phyloP scores from a whole-genome alignment of 1,284 basidiomycete genomes.

The Stygiomarasmius scandens region DNA sequence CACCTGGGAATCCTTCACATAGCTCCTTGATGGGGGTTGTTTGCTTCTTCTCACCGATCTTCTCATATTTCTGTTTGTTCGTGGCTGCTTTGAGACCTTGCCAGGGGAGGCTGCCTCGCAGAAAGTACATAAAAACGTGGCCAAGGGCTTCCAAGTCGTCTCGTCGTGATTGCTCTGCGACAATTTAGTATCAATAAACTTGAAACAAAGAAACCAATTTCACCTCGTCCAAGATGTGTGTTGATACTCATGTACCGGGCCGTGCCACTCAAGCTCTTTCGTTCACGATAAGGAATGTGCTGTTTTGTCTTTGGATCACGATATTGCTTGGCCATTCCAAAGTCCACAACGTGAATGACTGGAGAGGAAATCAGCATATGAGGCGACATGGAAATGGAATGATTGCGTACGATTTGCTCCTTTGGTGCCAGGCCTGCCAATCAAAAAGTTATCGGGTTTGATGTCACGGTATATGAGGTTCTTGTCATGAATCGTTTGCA shows the following conservation, averaged over 20 bases:
- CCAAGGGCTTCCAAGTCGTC: slow-evolving; percentile 95
- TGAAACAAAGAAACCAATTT: slow-evolving; percentile 28
- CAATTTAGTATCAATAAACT: slow-evolving; percentile 7
- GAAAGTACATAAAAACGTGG: slow-evolving; percentile 98
- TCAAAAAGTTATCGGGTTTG: slow-evolving; percentile 97
- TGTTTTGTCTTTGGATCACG: slow-evolving; percentile 96
- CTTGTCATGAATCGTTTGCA: slow-evolving; percentile 96
- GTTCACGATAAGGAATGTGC: slow-evolving; percentile 95
- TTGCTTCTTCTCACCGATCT: slow-evolving; percentile 99
- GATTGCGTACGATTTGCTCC: slow-evolving; percentile 65
- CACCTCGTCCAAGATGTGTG: slow-evolving; percentile 90
- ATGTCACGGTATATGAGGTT: slow-evolving; percentile 98
- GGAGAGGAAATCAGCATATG: slow-evolving; percentile 1
- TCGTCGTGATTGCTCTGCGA: slow-evolving; percentile 90
- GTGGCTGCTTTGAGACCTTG: slow-evolving; percentile 96
- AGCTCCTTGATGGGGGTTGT: slow-evolving; percentile 94
- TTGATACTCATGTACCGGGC: slow-evolving; percentile 98
- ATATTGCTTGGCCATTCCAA: slow-evolving; percentile 98
- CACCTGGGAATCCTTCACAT: slow-evolving; percentile 90
- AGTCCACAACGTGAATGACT: slow-evolving; percentile 78
- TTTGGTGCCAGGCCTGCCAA: slow-evolving; percentile 90
- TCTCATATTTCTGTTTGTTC: slow-evolving; percentile 99
- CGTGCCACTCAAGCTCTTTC: slow-evolving; percentile 89
- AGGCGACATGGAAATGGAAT: slow-evolving; percentile 2
- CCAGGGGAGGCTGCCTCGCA: slow-evolving; percentile 92